Base-by-base conservation (phyloP, 768 basidiomycete genomes). In the Mycena galericulata region DNA sequence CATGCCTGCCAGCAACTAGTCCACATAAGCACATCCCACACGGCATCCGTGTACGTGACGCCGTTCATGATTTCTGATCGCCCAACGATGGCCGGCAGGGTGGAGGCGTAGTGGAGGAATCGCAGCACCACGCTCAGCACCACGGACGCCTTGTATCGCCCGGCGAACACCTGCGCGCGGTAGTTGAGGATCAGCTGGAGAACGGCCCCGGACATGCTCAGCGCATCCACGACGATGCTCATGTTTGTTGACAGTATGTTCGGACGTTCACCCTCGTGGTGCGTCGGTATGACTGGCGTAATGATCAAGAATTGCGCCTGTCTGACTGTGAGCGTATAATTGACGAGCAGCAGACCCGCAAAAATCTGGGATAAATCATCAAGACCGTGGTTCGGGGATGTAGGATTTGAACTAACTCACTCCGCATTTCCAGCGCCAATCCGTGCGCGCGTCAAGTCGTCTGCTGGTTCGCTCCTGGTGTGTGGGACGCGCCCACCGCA, bases 1-100 rank as follows among this genome's bases (percentile, higher is more conserved):
- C 62, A 62, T 12, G 62, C 51, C 62, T 62, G 62, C 62, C 62
- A 62, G 27, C 62, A 62, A 22, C 4, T 5, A 20, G 32, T 29
- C 40, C 18, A 50, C 50, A 54, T 4, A 6, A 54, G 14, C 17
- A 22, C 41, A 40, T n/a, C 29, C 51, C 51, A 32, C 4, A 53
- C 36, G 10, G 43, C 27, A 1, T 41, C n/a, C 20, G 26, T 20
- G 29, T 62, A 54, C n/a, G 30, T 34, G 20, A 54, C 18, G 17
- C 62, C 50, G 15, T 18, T 7, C 50, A 54, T 45, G 9, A 62
- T 7, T 29, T 62, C 62, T 7, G 62, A 29, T 10, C 22, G 50
- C 15, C 62, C 62, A 4, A 62, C 50, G 7, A 62, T 1, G 50
- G 27, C 30, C 29, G 50, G 11, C 38, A 26, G 15, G 3, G 20